Percentiles rank a stretch among this genome's conserved stretches.
phyloP scores from a whole-genome alignment of 2,329 filamentous ascomycete genomes.

The Colletotrichum euphorbiae region DNA sequence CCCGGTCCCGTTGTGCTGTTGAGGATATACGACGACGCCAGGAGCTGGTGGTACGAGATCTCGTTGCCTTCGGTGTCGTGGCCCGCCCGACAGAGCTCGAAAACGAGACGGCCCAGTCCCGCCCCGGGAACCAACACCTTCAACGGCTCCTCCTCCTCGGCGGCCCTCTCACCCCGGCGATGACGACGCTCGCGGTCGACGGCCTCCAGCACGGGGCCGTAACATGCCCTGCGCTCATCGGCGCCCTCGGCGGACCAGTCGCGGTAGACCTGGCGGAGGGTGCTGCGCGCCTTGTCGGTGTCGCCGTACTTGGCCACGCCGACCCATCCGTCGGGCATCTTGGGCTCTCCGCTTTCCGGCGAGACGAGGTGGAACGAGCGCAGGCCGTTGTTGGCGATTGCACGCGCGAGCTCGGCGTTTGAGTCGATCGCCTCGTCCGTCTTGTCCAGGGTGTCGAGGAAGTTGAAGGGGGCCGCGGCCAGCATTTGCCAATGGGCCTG shows the following conservation, averaged over 20 bases:
- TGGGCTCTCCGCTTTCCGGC: conserved; percentile 53
- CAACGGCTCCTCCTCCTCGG: conserved; percentile 50
- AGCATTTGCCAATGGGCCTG: conserved; percentile 86
- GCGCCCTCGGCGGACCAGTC: conserved; percentile 90
- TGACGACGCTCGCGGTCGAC: conserved; percentile 57
- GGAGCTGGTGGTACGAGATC: conserved; percentile 96
- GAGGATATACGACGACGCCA: conserved; percentile 82
- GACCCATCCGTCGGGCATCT: conserved; percentile 73
- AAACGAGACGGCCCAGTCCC: conserved; percentile 88
- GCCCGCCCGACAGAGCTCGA: conserved; percentile 81
- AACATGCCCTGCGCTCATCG: conserved; percentile 80
- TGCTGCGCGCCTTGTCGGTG: conserved; percentile 91
- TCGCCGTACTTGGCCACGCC: conserved; percentile 78
- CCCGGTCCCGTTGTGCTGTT: conserved; percentile 71
- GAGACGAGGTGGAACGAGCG: conserved; percentile 70
- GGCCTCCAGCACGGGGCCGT: conserved; percentile 76
- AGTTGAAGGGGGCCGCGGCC: conserved; percentile 82
- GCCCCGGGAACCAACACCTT: conserved; percentile 89
- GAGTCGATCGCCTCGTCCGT: conserved; percentile 89
- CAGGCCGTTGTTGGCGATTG: conserved; percentile 78
- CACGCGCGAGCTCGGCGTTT: conserved; percentile 85
- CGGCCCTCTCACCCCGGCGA: conserved; percentile 17
- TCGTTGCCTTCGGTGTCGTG: conserved; percentile 89
- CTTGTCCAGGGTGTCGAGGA: conserved; percentile 80
- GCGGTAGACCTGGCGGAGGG: conserved; percentile 91